Conservation (phyloP, 306 rosid species). For the Acmispon strigosus region DNA sequence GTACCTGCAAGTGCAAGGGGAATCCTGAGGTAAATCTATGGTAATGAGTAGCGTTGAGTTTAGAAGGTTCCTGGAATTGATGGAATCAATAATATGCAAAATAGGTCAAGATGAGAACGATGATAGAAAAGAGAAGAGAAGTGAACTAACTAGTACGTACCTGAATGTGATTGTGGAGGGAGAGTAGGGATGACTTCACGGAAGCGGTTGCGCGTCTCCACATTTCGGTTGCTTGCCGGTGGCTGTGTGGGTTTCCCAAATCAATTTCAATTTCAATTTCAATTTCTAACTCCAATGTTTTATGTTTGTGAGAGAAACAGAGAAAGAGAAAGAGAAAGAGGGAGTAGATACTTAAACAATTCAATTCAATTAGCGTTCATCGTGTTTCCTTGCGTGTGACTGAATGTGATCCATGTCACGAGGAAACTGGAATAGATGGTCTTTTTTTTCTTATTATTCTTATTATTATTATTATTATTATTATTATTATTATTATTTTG, state of each 20-base stretch:
- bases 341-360: too few relatives aligned
- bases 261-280: background rate
- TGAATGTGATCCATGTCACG: too few relatives aligned
- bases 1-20: conserved; percentile 33
- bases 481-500: too few relatives aligned
- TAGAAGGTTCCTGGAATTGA: conserved; percentile 22
- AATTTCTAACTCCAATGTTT: too few relatives aligned
- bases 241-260: background rate
- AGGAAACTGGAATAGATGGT: too few relatives aligned
- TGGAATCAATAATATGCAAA: conserved; percentile 23
- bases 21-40: conserved; percentile 34
- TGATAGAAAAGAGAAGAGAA: background rate
- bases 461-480: too few relatives aligned
- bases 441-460: too few relatives aligned
- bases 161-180: background rate
- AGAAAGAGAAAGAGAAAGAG: too few relatives aligned
- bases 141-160: background rate
- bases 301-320: too few relatives aligned
- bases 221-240: conserved; percentile 3
- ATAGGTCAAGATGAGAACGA: background rate
- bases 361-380: too few relatives aligned
- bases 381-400: too few relatives aligned
- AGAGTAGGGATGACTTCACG: background rate
- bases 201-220: conserved; percentile 18
- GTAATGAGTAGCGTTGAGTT: conserved; percentile 5